These are phyloP conservation scores for Batrachochytrium dendrobatidis DNA, from an alignment of 371 early-diverging fungal species.

Conservation along the genomic window DNA sequence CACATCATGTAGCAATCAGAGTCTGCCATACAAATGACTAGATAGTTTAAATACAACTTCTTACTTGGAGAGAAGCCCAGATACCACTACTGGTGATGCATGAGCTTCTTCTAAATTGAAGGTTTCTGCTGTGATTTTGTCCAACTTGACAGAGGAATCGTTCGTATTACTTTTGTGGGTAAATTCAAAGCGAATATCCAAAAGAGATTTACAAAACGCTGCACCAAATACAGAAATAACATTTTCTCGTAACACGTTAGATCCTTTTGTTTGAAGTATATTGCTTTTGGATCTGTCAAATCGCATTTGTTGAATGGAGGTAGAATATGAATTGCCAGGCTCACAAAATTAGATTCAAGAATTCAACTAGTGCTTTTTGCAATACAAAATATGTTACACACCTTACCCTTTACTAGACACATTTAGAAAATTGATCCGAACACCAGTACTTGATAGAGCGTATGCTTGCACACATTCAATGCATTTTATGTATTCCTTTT, in stretches of 20 bases:
- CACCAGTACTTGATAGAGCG: constrained; percentile 59
- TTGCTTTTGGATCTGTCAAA: constrained; percentile 15
- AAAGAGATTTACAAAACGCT: constrained; percentile 48
- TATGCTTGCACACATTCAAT: constrained; percentile 81
- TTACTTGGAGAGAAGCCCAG: constrained; percentile 14
- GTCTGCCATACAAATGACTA: background rate
- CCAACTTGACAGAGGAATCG: background rate
- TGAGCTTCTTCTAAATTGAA: constrained; percentile 6
- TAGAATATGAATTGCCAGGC: background rate
- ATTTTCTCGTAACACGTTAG: constrained; percentile 55
- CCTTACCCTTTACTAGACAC: constrained; percentile 58
- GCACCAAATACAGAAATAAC: constrained; percentile 69
- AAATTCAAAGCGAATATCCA: constrained; percentile 32
- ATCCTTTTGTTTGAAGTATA: constrained; percentile 53
- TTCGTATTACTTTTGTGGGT: background rate
- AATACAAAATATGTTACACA: background rate
- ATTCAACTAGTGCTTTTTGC: background rate
- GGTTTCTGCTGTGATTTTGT: no score
- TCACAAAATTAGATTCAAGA: background rate
- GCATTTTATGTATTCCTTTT: constrained; percentile 70
- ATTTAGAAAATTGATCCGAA: constrained; percentile 62
- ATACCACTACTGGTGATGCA: constrained; percentile 6
- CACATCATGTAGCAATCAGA: background rate
- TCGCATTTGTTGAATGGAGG: background rate
- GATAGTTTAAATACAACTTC: constrained; percentile 25